Base-by-base conservation (phyloP, 768 basidiomycete genomes). In the Mycena leptocephala region DNA sequence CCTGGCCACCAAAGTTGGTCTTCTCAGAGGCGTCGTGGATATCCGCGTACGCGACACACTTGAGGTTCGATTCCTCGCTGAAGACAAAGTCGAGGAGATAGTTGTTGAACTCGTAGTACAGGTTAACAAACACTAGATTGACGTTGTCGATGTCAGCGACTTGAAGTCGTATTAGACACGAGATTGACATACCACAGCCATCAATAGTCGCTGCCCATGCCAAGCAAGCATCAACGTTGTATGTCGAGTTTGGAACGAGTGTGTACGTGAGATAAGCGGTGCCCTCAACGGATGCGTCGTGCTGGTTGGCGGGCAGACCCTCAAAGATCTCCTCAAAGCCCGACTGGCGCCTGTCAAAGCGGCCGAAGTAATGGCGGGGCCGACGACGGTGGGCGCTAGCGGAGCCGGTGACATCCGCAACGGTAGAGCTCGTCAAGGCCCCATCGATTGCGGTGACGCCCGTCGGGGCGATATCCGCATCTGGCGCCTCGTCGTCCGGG, bases 51-150 rank as follows among this genome's bases (percentile, higher is more conserved):
- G 85, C 79, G 0, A 86, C 88, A 63, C 90, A 90, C 80, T 89
- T 90, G 79, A 90, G 83, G 73, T 89, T 89, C 0, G 89, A 90
- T 3, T 84, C 72, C 73, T 85, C 83, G 56, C 73, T 77, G 73
- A 84, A 85, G 33, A 86, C 83, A 70, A 82, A 85, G 69, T 88
- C 88, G 33, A 88, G 82, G 11, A 86, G 82, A 10, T 80, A 73
- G 74, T 89, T 89, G 79, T 89, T 90, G 81, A 80, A 85, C 72
- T 90, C 89, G 80, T 90, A 90, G 71, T 85, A 90, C 26, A 90
- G 69, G 76, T 90, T 90, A 16, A 84, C 89, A 73, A 89, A 90
- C 5, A 88, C 90, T 90, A 37, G 35, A 13, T 37, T 37, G 35
- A 37, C 6, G 35, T 37, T 37, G 6, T 3, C 7, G 22, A 30